phyloP scores from a whole-genome alignment of 495 filamentous ascomycete species.

The Xylaria acuta region DNA sequence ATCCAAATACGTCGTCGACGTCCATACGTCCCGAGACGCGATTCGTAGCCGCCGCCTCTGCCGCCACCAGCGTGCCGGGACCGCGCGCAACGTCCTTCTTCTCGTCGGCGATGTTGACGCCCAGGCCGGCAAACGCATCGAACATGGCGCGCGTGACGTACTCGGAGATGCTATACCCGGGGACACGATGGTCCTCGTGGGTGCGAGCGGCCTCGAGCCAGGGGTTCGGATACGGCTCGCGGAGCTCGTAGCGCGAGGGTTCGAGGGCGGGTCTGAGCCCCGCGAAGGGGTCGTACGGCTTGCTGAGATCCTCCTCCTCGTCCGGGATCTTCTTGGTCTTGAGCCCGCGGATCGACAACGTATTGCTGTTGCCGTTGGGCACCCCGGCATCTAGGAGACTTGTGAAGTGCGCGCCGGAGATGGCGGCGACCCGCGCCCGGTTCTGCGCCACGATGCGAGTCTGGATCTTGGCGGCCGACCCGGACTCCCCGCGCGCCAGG shows the following conservation, averaged over 20 bases:
- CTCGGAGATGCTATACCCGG: slow-evolving; percentile 81
- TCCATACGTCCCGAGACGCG: slow-evolving; percentile 44
- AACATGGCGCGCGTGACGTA: slow-evolving; percentile 80
- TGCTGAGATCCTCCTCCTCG: slow-evolving; percentile 42
- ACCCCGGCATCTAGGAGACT: slow-evolving; percentile 33
- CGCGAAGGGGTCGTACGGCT: slow-evolving; percentile 88
- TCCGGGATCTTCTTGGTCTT: slow-evolving; percentile 60
- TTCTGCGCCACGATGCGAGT: slow-evolving; percentile 75
- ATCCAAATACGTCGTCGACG: slow-evolving; percentile 51
- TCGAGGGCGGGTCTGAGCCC: slow-evolving; percentile 72
- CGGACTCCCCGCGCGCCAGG: slow-evolving; percentile 54
- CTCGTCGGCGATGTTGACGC: slow-evolving; percentile 82
- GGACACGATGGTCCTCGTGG: slow-evolving; percentile 67
- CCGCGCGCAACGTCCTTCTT: slow-evolving; percentile 48
- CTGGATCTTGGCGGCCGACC: slow-evolving; percentile 59
- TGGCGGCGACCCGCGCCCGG: slow-evolving; percentile 51
- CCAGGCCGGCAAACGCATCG: slow-evolving; percentile 89
- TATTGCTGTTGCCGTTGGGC: slow-evolving; percentile 39
- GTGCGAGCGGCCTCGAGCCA: slow-evolving; percentile 69
- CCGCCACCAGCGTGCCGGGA: slow-evolving; percentile 44
- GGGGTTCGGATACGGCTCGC: slow-evolving; percentile 58
- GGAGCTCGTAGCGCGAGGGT: slow-evolving; percentile 73
- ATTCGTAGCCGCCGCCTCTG: slow-evolving; percentile 45
- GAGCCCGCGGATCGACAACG: slow-evolving; percentile 74
- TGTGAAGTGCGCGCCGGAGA: slow-evolving; percentile 30